phyloP scores from a whole-genome alignment of 2,329 filamentous ascomycete genomes.

The Curvularia lunata region DNA sequence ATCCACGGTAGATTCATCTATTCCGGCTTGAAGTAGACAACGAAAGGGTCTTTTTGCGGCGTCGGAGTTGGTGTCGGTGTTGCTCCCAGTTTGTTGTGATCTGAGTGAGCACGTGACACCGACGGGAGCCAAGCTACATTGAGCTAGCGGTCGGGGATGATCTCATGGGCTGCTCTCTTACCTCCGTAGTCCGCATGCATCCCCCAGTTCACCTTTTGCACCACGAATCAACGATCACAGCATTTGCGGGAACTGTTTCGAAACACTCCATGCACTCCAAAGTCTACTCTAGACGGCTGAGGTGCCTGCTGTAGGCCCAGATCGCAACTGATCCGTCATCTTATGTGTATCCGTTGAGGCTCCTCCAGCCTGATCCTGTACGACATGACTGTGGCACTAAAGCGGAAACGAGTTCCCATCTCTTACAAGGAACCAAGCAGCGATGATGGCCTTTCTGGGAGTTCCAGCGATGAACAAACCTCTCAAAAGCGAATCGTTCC shows the following conservation, averaged over 20 bases:
- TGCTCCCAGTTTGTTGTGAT: slow-evolving; percentile 7
- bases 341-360: neutral
- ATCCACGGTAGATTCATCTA: neutral
- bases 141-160: slow-evolving; percentile 4
- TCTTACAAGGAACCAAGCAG: slow-evolving; percentile 49
- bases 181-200: slow-evolving; percentile 16
- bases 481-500: slow-evolving; percentile 27
- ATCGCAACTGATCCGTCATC: neutral
- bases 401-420: slow-evolving; percentile 45
- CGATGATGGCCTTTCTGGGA: slow-evolving; percentile 37
- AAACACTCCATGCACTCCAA: slow-evolving; percentile 8
- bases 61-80: neutral
- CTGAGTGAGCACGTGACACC: slow-evolving; percentile 13
- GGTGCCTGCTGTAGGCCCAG: slow-evolving; percentile 6
- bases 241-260: neutral
- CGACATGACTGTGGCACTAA: slow-evolving; percentile 39
- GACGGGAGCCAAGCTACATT: slow-evolving; percentile 6
- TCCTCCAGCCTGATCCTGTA: slow-evolving; percentile 3
- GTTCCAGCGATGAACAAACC: slow-evolving; percentile 22
- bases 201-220: slow-evolving; percentile 11
- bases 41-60: neutral
- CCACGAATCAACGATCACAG: neutral
- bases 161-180: slow-evolving; percentile 11
- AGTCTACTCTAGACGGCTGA: slow-evolving; percentile 7
- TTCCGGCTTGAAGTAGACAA: neutral